Base-by-base conservation (phyloP, 352 stramenopile species). In the Phytophthora crassamura region DNA sequence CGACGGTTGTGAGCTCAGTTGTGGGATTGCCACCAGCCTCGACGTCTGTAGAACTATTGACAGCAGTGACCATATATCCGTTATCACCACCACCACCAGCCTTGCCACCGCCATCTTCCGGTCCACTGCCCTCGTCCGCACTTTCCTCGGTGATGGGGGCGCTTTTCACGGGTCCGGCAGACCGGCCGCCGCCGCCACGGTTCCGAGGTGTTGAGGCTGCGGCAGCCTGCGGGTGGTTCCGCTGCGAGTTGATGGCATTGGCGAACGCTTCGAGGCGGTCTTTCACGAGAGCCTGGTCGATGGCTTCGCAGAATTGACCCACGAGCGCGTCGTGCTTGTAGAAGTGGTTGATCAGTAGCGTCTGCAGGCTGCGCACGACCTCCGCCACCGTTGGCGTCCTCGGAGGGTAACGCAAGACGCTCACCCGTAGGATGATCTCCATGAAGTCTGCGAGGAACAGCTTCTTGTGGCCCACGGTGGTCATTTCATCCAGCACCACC, bases 391-490 rank as follows among this genome's bases (percentile, higher is more conserved):
- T 68, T 30, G 73, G 20, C 2, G 74, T 66, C 41, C 52, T 64
- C 30, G 80, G 73, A 10, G 84, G 84, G 36, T 91, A 91, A 58
- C 84, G 82, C 33, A 89, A 62, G 33, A 83, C 60, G 32, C 73
- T 77, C 28, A 91, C 64, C 14, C 84, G 84, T 59, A 91, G 54
- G 15, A 91, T 62, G 4, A 93, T 68, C 70, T 93, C 84, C 78
- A 93, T 90, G 28, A 93, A 93, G 42, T 93, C 84, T 14, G 80
- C 90, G 32, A 91, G 67, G 47, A 76, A 89, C 12, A 93, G 73
- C 47, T 91, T 89, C 61, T 91, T 91, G 67, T 91, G 81, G 20
- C 79, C 78, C 1, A 77, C 59, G 3, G 79, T 89, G 9, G 78
- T 74, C 82, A 93, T 93, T 55, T 93, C 84, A 68, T 93, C 82